phyloP scores from a whole-genome alignment of 768 basidiomycete genomes.

The Pisolithus marmoratus region DNA sequence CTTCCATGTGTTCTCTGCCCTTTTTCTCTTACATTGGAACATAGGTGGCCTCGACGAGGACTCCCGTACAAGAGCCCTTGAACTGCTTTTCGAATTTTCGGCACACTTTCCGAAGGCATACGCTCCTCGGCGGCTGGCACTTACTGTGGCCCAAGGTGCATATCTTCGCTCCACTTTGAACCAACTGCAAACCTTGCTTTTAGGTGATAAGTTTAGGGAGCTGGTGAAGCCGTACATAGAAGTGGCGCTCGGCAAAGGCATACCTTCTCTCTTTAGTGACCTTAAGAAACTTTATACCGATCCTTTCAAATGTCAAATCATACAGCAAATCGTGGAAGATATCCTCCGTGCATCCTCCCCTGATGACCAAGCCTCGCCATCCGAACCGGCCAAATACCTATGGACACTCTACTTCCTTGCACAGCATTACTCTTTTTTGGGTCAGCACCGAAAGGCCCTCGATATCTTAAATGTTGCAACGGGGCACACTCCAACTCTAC shows the following conservation, averaged over 20 bases:
- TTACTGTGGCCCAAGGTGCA: conserved; percentile 55
- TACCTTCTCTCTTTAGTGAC: conserved; percentile 92
- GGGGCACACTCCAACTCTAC: conserved; percentile 86
- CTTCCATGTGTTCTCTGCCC: background rate
- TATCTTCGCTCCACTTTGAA: background rate
- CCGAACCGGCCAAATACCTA: conserved; percentile 73
- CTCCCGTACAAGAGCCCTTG: conserved; percentile 46
- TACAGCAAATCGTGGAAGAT: conserved; percentile 66
- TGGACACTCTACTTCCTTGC: conserved; percentile 97
- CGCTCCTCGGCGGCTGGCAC: conserved; percentile 67
- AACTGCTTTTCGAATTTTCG: conserved; percentile 54
- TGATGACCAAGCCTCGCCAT: conserved; percentile 29
- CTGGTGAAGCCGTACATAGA: conserved; percentile 64
- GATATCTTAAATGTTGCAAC: conserved; percentile 60
- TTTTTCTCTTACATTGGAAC: conserved; percentile 6
- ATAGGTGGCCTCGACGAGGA: conserved; percentile 43
- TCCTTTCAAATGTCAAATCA: conserved; percentile 52
- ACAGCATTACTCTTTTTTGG: conserved; percentile 75
- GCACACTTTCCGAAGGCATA: conserved; percentile 59
- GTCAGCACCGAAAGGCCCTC: conserved; percentile 43
- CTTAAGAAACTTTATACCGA: conserved; percentile 79
- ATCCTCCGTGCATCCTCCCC: conserved; percentile 35
- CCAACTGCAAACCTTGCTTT: background rate
- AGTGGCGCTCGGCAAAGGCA: conserved; percentile 69
- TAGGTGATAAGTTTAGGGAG: conserved; percentile 63